Conservation (phyloP, 768 basidiomycete genomes). For the Lactifluus subvellereus region DNA sequence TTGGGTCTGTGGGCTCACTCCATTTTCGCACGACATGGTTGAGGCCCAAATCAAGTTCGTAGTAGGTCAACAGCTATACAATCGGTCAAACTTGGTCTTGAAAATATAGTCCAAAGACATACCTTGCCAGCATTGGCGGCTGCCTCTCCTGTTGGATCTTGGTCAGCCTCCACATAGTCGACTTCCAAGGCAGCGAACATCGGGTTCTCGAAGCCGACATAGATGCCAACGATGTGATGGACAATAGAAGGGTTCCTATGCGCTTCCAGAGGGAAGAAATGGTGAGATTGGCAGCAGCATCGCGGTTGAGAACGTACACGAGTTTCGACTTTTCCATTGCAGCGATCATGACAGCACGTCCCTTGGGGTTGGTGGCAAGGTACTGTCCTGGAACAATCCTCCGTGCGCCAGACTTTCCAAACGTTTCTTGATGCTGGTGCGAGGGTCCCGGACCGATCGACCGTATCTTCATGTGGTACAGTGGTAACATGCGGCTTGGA, state of each 20-base stretch:
- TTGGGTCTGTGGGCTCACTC: conserved; percentile 93
- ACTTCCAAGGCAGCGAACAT: conserved; percentile 95
- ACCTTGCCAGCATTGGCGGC: conserved; percentile 91
- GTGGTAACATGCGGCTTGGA: not conserved
- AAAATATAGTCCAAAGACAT: conserved; percentile 25
- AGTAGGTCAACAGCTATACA: conserved; percentile 88
- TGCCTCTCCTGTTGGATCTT: conserved; percentile 91
- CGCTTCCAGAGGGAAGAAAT: conserved; percentile 98
- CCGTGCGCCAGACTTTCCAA: conserved; percentile 90
- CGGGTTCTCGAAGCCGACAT: conserved; percentile 98
- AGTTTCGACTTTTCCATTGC: conserved; percentile 94
- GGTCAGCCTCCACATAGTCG: conserved; percentile 92
- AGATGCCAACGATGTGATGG: conserved; percentile 90
- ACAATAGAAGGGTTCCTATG: conserved; percentile 97
- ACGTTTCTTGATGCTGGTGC: conserved; percentile 94
- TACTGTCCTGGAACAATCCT: conserved; percentile 98
- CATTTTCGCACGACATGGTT: conserved; percentile 99
- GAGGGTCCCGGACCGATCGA: conserved; percentile 47
- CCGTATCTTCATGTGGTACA: conserved; percentile 17
- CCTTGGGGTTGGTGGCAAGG: conserved; percentile 93
- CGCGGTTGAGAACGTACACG: conserved; percentile 96
- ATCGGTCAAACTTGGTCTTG: not conserved
- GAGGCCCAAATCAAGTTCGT: conserved; percentile 94
- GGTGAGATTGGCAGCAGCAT: conserved; percentile 93
- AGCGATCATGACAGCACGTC: conserved; percentile 90